Evolutionary conservation across 495 filamentous ascomycete genomes (phyloP).

Genomic region (Viridothelium virens): DNA sequence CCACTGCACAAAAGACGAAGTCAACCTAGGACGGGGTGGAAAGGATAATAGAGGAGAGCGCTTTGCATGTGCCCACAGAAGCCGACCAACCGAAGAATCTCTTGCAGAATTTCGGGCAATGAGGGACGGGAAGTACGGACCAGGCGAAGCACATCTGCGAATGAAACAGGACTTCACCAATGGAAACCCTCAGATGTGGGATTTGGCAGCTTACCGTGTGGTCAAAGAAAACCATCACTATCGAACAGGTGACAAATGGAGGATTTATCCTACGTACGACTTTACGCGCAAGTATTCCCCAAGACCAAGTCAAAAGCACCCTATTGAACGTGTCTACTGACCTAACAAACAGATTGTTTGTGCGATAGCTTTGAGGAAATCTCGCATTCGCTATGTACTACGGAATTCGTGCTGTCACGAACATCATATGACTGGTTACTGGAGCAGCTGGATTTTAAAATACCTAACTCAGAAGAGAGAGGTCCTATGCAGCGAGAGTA

Average conservation of each 20-base stretch:
- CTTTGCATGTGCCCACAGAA: slow-evolving; percentile 70
- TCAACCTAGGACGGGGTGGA: slow-evolving; percentile 79
- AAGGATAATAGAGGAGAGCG: slow-evolving; percentile 54
- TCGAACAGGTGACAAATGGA: slow-evolving; percentile 66
- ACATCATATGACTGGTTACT: slow-evolving; percentile 86
- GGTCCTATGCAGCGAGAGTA: slow-evolving; percentile 78
- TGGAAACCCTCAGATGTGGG: slow-evolving; percentile 55
- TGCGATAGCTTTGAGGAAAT: slow-evolving; percentile 84
- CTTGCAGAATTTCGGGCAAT: slow-evolving; percentile 79
- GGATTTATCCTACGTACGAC: slow-evolving; percentile 86
- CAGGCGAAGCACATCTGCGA: slow-evolving; percentile 76
- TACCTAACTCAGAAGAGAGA: slow-evolving; percentile 31
- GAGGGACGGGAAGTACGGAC: slow-evolving; percentile 84
- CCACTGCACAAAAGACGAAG: slow-evolving; percentile 60
- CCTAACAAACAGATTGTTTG: slow-evolving; percentile 58
- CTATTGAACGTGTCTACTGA: no score
- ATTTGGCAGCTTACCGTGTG: slow-evolving; percentile 73
- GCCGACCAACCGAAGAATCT: slow-evolving; percentile 66
- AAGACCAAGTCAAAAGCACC: no score
- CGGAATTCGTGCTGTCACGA: slow-evolving; percentile 68
- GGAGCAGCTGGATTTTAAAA: slow-evolving; percentile 61
- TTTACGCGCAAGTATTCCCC: slow-evolving; percentile 37
- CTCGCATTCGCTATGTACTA: slow-evolving; percentile 83
- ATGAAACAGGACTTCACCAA: slow-evolving; percentile 74
- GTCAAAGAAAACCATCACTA: slow-evolving; percentile 57